phyloP scores from a whole-genome alignment of 495 filamentous ascomycete species.

The Tuber microsphaerosporum region DNA sequence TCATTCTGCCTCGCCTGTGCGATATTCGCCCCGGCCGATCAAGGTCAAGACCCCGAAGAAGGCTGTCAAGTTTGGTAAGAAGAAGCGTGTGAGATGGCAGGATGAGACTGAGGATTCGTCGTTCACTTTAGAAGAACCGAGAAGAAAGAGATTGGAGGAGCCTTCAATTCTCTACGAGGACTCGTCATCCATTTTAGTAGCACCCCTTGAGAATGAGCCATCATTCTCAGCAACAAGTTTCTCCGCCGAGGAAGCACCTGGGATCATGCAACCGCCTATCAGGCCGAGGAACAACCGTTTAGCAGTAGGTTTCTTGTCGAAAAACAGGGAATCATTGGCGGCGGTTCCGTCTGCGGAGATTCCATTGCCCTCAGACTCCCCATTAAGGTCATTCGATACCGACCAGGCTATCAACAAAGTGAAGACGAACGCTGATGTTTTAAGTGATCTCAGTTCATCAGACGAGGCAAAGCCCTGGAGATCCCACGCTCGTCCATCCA shows the following conservation, averaged over 20 bases:
- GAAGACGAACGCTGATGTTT: slow-evolving; percentile 24
- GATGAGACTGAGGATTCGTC: slow-evolving; percentile 72
- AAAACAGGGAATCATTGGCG: slow-evolving; percentile 51
- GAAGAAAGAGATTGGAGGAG: slow-evolving; percentile 57
- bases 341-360: slow-evolving; percentile 47
- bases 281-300: slow-evolving; percentile 68
- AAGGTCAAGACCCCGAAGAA: slow-evolving; percentile 79
- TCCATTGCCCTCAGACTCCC: slow-evolving; percentile 51
- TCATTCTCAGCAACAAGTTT: slow-evolving; percentile 47
- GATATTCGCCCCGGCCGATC: slow-evolving; percentile 44
- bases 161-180: slow-evolving; percentile 47
- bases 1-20: slow-evolving; percentile 35
- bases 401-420: slow-evolving; percentile 37
- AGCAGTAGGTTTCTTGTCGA: slow-evolving; percentile 82
- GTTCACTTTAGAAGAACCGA: slow-evolving; percentile 80
- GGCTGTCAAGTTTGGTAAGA: slow-evolving; percentile 57
- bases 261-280: slow-evolving; percentile 38
- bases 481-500: slow-evolving; percentile 23
- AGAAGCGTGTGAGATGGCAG: slow-evolving; percentile 81
- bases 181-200: slow-evolving; percentile 46
- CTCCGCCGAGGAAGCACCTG: slow-evolving; percentile 49
- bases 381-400: slow-evolving; percentile 34
- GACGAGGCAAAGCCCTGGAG: slow-evolving; percentile 32
- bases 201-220: slow-evolving; percentile 39
- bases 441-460: slow-evolving; percentile 18